Base-by-base conservation (phyloP, 2,329 filamentous ascomycete genomes). In the Microascus cirrosus region DNA sequence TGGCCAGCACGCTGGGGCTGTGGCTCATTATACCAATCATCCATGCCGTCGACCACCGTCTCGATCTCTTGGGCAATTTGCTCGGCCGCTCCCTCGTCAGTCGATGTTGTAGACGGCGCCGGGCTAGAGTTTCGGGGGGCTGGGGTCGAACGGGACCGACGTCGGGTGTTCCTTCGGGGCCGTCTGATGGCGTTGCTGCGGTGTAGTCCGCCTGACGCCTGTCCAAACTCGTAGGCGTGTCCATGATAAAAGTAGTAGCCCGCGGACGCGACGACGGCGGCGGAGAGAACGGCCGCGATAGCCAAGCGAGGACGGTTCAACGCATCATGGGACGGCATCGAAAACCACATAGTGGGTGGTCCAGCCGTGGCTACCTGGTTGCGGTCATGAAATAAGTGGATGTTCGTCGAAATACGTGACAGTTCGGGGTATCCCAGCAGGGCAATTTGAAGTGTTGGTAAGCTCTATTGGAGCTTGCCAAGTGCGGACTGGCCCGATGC, bases 171-270 rank as follows among this genome's bases (percentile, higher is more conserved):
- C 28, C 70, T 67, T 25, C 74, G 75, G 35, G 67, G 66, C 59
- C 81, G 79, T 61, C 85, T 83, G 42, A 89, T 67, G 12, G 86
- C 86, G 69, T 88, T 89, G 66, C 85, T 85, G 61, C 86, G 76
- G 63, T 82, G 85, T 34, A 89, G 71, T 15, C 70, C 68, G 35
- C 63, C 54, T 62, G 62, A 61, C 59, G 56, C 62, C 60, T 12
- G 20, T 32, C 36, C 50, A 54, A 39, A n/a, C 25, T 36, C 61
- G 64, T 65, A 62, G 65, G 59, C 64, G 65, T 58, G 58, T 62
- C 60, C 63, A 64, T 65, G 52, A 68, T 69, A 59, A 64, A 66
- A 66, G 67, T 84, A 87, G 66, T 83, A 88, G 59, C 79, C 76
- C 58, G 80, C 71, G 54, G 80, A 83, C 12, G 75, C 77, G 51